These are phyloP conservation scores for Ascochyta lentis DNA, from an alignment of 2,329 filamentous ascomycete genomes.

Conservation along the genomic window DNA sequence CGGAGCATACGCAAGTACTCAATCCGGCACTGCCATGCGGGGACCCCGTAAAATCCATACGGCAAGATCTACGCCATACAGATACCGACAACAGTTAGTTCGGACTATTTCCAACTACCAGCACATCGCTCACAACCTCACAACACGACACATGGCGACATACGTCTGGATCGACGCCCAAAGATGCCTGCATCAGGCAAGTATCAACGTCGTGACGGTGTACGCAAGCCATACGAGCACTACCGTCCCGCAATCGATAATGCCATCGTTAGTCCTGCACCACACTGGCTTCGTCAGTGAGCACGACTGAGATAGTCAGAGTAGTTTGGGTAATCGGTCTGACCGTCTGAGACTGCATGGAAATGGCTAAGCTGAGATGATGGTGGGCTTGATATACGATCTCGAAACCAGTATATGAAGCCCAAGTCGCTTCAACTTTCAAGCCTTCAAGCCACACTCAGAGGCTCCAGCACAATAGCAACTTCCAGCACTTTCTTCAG, in stretches of 20 bases:
- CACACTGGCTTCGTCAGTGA: constrained; percentile 3
- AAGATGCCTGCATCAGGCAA: not conserved
- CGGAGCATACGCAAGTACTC: constrained; percentile 1
- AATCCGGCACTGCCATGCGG: constrained; percentile 7
- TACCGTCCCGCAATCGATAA: constrained; percentile 12
- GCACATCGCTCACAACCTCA: constrained; percentile 6
- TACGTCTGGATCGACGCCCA: constrained; percentile 9
- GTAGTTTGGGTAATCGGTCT: constrained; percentile 1
- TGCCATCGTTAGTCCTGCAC: constrained; percentile 6
- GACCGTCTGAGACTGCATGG: not conserved
- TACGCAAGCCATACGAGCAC: constrained; percentile 13
- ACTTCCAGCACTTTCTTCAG: not conserved
- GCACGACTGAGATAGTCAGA: not conserved
- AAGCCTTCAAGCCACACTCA: constrained; percentile 9
- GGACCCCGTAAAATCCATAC: constrained; percentile 4
- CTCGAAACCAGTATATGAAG: constrained; percentile 11
- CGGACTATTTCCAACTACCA: constrained; percentile 10
- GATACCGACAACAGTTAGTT: constrained; percentile 2
- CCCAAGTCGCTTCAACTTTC: not conserved
- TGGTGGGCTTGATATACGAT: not conserved
- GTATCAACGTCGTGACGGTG: not conserved
- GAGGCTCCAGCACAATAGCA: not conserved
- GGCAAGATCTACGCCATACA: constrained; percentile 2
- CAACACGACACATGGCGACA: constrained; percentile 10
- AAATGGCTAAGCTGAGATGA: constrained; percentile 8